Conservation (phyloP, 192 early-diverging fungal genomes). For the Podila verticillata region DNA sequence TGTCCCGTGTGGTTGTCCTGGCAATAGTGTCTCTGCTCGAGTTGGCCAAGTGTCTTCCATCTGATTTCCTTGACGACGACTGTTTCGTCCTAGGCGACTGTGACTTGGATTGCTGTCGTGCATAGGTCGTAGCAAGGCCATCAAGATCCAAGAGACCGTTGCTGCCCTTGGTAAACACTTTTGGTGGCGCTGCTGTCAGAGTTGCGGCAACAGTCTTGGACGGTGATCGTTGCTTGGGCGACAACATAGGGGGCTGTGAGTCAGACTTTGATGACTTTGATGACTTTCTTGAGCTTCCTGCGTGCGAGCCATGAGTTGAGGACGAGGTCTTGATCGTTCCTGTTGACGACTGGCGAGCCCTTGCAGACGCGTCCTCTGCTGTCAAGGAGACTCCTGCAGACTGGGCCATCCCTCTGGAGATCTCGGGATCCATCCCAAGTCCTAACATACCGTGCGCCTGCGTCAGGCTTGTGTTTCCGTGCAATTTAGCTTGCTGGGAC, state of each 20-base stretch:
- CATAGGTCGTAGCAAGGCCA: slow-evolving; percentile 30
- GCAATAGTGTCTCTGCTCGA: background rate
- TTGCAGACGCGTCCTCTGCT: slow-evolving; percentile 1
- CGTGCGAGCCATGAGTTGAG: slow-evolving; percentile 1
- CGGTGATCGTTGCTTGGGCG: background rate
- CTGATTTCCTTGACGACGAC: background rate
- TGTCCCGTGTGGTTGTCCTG: background rate
- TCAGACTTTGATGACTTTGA: slow-evolving; percentile 1
- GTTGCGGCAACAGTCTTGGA: background rate
- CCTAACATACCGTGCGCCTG: slow-evolving; percentile 10
- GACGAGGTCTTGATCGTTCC: slow-evolving; percentile 7
- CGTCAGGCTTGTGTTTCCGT: background rate
- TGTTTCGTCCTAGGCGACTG: background rate
- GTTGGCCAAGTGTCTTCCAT: background rate
- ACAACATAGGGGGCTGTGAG: background rate
- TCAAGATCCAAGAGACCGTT: slow-evolving; percentile 35
- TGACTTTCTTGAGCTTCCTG: slow-evolving; percentile 16
- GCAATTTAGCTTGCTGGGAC: slow-evolving; percentile 2
- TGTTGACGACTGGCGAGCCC: slow-evolving; percentile 15
- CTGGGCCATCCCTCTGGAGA: slow-evolving; percentile 1
- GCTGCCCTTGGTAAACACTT: slow-evolving; percentile 33
- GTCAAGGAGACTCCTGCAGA: slow-evolving; percentile 5
- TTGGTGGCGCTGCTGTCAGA: slow-evolving; percentile 14
- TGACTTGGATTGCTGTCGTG: slow-evolving; percentile 16
- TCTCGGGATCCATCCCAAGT: slow-evolving; percentile 16